phyloP scores from a whole-genome alignment of 306 rosid species.

The Cucurbita pepo region DNA sequence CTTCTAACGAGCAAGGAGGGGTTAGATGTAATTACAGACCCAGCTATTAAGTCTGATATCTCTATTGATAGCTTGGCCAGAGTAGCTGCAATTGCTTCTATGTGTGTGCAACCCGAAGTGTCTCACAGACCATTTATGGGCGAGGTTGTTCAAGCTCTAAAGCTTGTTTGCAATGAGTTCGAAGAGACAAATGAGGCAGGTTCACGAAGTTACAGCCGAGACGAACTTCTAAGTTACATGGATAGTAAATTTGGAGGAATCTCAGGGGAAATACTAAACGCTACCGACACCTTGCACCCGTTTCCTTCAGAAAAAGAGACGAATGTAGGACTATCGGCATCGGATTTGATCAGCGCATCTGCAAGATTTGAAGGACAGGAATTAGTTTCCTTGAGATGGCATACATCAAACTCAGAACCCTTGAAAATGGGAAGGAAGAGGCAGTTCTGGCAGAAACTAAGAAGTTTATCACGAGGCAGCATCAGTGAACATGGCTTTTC shows the following conservation, averaged over 20 bases:
- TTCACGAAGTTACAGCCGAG: conserved; percentile 35
- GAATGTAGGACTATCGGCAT: conserved; percentile 17
- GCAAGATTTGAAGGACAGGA: conserved; percentile 31
- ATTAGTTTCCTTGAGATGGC: conserved; percentile 41
- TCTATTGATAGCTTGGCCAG: conserved; percentile 43
- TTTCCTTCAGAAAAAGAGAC: conserved; percentile 23
- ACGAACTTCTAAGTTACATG: conserved; percentile 15
- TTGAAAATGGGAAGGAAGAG: conserved; percentile 29
- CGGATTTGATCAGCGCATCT: conserved; percentile 34
- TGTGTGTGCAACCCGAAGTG: conserved; percentile 95
- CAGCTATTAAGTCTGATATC: conserved; percentile 31
- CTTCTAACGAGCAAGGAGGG: conserved; percentile 71
- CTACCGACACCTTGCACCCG: conserved; percentile 8
- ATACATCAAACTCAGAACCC: conserved; percentile 72
- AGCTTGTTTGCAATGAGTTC: conserved; percentile 80
- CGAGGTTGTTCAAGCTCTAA: conserved; percentile 90
- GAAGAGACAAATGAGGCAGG: conserved; percentile 34
- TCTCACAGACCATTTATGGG: conserved; percentile 96
- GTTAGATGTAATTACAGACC: conserved; percentile 54
- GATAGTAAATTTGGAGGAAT: conserved; percentile 9
- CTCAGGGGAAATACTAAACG: conserved; percentile 11
- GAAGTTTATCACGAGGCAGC: conserved; percentile 56
- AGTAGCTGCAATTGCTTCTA: conserved; percentile 95
- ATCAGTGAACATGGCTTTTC: conserved; percentile 63
- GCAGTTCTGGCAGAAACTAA: conserved; percentile 59